Base-by-base conservation (phyloP, 2,329 filamentous ascomycete species). In the Calonectria pseudoturangicola region DNA sequence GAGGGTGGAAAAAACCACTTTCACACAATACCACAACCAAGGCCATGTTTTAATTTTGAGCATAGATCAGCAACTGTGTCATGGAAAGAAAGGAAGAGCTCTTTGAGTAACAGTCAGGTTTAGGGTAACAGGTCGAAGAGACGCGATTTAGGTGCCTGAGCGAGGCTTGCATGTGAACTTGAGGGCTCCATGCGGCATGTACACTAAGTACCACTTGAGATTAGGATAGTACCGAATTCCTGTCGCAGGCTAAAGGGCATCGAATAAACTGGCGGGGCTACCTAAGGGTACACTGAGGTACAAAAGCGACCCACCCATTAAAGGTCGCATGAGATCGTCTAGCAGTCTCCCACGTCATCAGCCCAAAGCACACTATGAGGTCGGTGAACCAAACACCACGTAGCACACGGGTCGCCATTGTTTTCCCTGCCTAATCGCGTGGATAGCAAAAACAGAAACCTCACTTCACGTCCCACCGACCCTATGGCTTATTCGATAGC, bases 401-500 rank as follows among this genome's bases (percentile, higher is more conserved):
- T 58, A 27, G 50, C n/a, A 39, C 33, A 60, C 45, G 21, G 51
- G 45, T 41, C 27, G 48, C 36, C 39, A 60, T 39, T 28, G 28
- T 16, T 56, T 58, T 68, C 51, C 30, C n/a, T 58, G 12, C 58
- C 48, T 33, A 8, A 47, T 33, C 30, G 33, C 47, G 39, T 73
- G 72, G 70, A 67, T 51, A 60, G 68, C 36, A 54, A 63, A 39
- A 54, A 65, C 48, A 21, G 66, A 56, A 27, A 62, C 41, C 43
- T 66, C 45, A 30, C 45, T 18, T 50, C 56, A 27, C 56, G 62
- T 67, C n/a, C 33, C 27, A 58, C 65, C 70, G 62, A 45, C 76
- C 75, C 70, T 65, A 79, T 79, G 77, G 75, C 63, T 76, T 43
- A 65, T 36, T 60, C 74, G 71, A 77, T 28, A 68, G 66, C 63